A percentile compares a stretch with the other conserved stretches of the same genome.
phyloP scores from a whole-genome alignment of 75 land plant species.

The Isoetes taiwanensis region DNA sequence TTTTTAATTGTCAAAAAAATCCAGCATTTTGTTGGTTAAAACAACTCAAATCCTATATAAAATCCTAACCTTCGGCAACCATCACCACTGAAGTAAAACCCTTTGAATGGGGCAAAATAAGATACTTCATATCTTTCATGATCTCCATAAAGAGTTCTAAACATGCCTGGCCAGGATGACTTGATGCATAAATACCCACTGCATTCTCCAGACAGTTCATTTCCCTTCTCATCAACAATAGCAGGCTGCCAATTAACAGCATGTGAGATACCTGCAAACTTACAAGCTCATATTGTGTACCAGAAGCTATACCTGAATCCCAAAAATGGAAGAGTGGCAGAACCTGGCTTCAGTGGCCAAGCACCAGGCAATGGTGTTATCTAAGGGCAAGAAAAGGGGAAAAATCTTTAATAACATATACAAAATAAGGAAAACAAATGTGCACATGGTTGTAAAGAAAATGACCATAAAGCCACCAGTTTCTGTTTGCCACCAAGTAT shows the following conservation, averaged over 20 bases:
- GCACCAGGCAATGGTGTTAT: conserved; percentile 97
- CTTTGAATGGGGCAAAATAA: conserved; percentile 89
- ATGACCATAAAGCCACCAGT: conserved; percentile 94
- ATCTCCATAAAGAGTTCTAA: conserved; percentile 82
- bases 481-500: conserved; percentile 99
- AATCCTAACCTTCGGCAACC: conserved; percentile 70
- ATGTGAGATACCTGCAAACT: background rate
- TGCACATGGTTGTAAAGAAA: background rate
- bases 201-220: conserved; percentile 81
- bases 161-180: conserved; percentile 88
- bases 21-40: background rate
- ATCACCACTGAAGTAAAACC: conserved; percentile 90
- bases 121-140: conserved; percentile 96
- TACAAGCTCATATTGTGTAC: background rate
- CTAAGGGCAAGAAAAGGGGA: conserved; percentile 20
- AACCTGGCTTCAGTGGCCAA: conserved; percentile 97
- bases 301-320: conserved; percentile 78
- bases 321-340: conserved; percentile 96
- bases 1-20: background rate
- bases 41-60: background rate
- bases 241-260: conserved; percentile 52
- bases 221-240: conserved; percentile 84
- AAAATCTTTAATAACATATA: background rate
- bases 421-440: background rate
- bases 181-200: conserved; percentile 90